phyloP scores from a whole-genome alignment of 371 early-diverging fungal species.

The Apophysomyces sp. region DNA sequence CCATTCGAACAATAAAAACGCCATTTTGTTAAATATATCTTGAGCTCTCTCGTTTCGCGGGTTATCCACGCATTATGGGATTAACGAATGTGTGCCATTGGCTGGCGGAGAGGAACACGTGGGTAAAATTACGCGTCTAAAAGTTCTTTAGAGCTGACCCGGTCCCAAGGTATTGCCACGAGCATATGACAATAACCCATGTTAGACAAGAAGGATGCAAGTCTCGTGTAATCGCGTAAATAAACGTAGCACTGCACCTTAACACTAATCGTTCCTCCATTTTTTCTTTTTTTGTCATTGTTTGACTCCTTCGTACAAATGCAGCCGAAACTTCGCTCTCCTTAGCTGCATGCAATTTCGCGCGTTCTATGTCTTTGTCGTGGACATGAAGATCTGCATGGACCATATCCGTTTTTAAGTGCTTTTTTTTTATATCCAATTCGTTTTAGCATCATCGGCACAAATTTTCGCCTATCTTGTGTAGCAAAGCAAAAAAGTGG shows the following conservation, averaged over 20 bases:
- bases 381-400: neutral
- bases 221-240: neutral
- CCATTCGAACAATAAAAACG: neutral
- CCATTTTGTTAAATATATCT: neutral
- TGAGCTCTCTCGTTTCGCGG: too few relatives aligned
- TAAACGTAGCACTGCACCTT: neutral
- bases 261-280: neutral
- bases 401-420: neutral
- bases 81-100: too few relatives aligned
- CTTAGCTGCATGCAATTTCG: neutral
- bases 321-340: neutral
- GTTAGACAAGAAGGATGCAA: neutral
- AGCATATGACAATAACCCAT: neutral
- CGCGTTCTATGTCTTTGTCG: neutral
- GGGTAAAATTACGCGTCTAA: neutral
- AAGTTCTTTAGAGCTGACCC: neutral
- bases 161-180: neutral
- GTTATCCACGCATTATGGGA: too few relatives aligned
- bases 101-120: neutral
- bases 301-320: neutral
- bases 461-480: neutral
- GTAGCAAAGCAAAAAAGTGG: neutral
- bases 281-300: neutral
- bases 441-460: neutral
- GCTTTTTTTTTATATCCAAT: neutral